phyloP scores from a whole-genome alignment of 179 eudicot genomes.

The Silene noctiflora region DNA sequence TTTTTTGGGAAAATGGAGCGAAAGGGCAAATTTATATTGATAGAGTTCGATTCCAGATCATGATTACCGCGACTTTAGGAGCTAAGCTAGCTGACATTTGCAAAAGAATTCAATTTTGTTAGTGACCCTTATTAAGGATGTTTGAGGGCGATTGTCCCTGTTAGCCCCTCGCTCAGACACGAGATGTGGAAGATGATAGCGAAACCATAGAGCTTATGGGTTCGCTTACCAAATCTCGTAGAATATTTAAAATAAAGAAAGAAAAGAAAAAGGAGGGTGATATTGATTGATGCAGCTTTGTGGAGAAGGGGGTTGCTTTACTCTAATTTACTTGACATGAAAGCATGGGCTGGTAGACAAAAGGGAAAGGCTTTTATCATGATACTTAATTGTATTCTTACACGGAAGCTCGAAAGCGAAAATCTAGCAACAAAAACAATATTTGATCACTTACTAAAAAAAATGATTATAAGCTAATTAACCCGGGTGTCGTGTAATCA shows the following conservation, averaged over 20 bases:
- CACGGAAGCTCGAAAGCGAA: conserved; percentile 42
- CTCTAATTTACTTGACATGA: conserved; percentile 30
- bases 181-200: conserved; percentile 10
- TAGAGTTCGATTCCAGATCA: too few species aligned
- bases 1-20: too few species aligned
- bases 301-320: conserved; percentile 21
- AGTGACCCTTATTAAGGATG: too few species aligned
- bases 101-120: background rate
- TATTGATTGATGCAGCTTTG: conserved; percentile 22
- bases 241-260: background rate
- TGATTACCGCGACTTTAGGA: too few species aligned
- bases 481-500: conserved; percentile 5
- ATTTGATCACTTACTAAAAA: conserved; percentile 45
- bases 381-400: conserved; percentile 28
- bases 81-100: too few species aligned
- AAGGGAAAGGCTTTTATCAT: conserved; percentile 19
- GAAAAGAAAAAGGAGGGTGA: conserved; percentile 10
- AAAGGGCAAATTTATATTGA: too few species aligned
- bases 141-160: background rate
- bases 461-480: conserved; percentile 30
- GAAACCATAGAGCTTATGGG: background rate
- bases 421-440: conserved; percentile 40
- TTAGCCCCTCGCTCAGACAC: background rate
- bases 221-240: background rate
- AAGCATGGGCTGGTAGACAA: conserved; percentile 37